Conservation (phyloP, 2,329 filamentous ascomycete genomes). For the Raffaelea ambrosiae region DNA sequence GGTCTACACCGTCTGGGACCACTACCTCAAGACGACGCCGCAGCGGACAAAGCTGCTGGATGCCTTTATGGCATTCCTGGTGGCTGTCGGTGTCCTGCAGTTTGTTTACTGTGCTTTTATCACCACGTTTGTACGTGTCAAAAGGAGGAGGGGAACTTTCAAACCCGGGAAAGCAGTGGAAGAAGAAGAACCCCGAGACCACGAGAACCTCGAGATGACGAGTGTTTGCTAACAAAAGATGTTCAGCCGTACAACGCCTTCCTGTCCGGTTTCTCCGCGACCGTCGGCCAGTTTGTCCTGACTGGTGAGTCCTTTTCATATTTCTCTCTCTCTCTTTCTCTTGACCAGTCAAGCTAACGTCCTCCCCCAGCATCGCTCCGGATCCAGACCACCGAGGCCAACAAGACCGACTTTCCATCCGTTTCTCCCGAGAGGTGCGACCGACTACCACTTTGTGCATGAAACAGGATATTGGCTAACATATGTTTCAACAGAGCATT, state of each 20-base stretch:
- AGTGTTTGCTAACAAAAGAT: no score
- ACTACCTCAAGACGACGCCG: constrained; percentile 73
- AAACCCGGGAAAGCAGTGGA: neutral
- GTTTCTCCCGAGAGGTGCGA: constrained; percentile 75
- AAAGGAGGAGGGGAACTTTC: no score
- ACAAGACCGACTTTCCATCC: constrained; percentile 66
- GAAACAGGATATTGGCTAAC: no score
- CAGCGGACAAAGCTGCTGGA: constrained; percentile 91
- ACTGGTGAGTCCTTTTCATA: constrained; percentile 53
- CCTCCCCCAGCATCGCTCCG: constrained; percentile 55
- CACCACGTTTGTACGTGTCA: constrained; percentile 82
- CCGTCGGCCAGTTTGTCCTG: constrained; percentile 94
- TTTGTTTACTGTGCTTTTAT: constrained; percentile 87
- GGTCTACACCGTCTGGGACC: constrained; percentile 59
- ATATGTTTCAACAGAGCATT: constrained; percentile 74
- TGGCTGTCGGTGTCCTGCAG: constrained; percentile 79
- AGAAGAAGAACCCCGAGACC: neutral
- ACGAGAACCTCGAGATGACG: no score
- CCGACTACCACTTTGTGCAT: no score
- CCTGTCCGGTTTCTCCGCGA: constrained; percentile 86
- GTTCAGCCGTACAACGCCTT: constrained; percentile 95
- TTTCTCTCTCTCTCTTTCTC: neutral
- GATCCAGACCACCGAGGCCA: constrained; percentile 82
- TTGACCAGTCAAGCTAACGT: constrained; percentile 1
- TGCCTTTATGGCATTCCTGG: constrained; percentile 80